Base-by-base conservation (phyloP, 2,329 filamentous ascomycete genomes). In the Pseudogymnoascus sp. region DNA sequence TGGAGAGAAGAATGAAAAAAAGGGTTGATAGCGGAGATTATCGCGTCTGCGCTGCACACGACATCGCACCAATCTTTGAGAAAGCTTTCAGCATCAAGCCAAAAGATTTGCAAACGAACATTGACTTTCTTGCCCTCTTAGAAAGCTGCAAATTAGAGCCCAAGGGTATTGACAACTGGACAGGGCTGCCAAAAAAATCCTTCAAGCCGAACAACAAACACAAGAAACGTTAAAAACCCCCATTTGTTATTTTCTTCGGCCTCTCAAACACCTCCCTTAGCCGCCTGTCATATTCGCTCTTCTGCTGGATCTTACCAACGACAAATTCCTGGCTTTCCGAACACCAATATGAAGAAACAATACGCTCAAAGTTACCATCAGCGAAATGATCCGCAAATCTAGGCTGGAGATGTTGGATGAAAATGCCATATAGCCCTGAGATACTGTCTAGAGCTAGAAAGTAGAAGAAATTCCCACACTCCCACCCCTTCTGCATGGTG, bases 41-140 rank as follows among this genome's bases (percentile, higher is more conserved):
- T 63, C 64, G 71, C 1, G 66, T 74, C n/a, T 75, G 72, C 60
- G 70, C 73, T n/a, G 72, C 73, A 2, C 73, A 75, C 62, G 73
- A 75, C 2, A 18, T 56, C 3, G 25, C 46, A 34, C 46, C 25
- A 12, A 34, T 56, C 8, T 65, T 56, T 75, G 40, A 72, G 37
- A 68, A 66, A 46, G 68, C 63, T 1, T 68, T 75, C 43, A 63
- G 63, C 11, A 69, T 75, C 37, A 66, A 71, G 28, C 42, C 66
- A 4, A 73, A 72, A 63, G 67, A 68, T 23, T 49, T 75, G 31
- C 66, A 66, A 14, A 72, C 63, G 43, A 68, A 74, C 25, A 64
- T 64, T 16, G n/a, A 42, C 16, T 69, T 71, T 64, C 14, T 63
- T 14, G 38, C 62, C 8, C 25, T 56, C 25, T 34, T 56, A 56